Percentiles rank a stretch among this genome's conserved stretches.
phyloP scores from a whole-genome alignment of 495 filamentous ascomycete species.

The Podospora sp. region DNA sequence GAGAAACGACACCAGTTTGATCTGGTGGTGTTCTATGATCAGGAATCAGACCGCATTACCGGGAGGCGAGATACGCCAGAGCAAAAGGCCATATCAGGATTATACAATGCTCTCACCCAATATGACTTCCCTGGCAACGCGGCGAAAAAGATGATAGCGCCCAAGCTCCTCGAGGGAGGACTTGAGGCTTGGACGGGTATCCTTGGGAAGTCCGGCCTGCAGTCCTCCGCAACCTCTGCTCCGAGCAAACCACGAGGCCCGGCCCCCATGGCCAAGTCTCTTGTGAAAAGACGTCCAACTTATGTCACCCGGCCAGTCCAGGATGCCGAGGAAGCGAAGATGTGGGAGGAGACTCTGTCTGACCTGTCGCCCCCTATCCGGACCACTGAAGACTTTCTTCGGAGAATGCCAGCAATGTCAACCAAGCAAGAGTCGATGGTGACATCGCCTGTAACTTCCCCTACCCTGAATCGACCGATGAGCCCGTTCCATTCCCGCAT shows the following conservation, averaged over 20 bases:
- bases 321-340: conserved; percentile 42
- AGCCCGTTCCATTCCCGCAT: conserved; percentile 35
- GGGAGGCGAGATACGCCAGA: conserved; percentile 46
- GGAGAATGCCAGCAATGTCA: conserved; percentile 77
- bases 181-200: conserved; percentile 83
- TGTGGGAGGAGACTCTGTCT: conserved; percentile 46
- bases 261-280: conserved; percentile 23
- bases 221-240: conserved; percentile 34
- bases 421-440: conserved; percentile 77
- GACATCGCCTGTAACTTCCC: conserved; percentile 27
- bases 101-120: conserved; percentile 78
- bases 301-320: conserved; percentile 35
- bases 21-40: conserved; percentile 88
- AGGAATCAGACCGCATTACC: conserved; percentile 55
- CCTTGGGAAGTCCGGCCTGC: conserved; percentile 69
- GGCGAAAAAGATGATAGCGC: conserved; percentile 55
- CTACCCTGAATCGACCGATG: conserved; percentile 32
- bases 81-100: conserved; percentile 63
- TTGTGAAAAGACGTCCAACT: conserved; percentile 27
- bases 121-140: conserved; percentile 70
- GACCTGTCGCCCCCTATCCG: conserved; percentile 48
- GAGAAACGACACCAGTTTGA: conserved; percentile 78
- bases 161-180: conserved; percentile 79
- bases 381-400: conserved; percentile 73
- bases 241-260: conserved; percentile 20